Conservation (phyloP, 2,329 filamentous ascomycete genomes). For the Dothideomycetes sp. region DNA sequence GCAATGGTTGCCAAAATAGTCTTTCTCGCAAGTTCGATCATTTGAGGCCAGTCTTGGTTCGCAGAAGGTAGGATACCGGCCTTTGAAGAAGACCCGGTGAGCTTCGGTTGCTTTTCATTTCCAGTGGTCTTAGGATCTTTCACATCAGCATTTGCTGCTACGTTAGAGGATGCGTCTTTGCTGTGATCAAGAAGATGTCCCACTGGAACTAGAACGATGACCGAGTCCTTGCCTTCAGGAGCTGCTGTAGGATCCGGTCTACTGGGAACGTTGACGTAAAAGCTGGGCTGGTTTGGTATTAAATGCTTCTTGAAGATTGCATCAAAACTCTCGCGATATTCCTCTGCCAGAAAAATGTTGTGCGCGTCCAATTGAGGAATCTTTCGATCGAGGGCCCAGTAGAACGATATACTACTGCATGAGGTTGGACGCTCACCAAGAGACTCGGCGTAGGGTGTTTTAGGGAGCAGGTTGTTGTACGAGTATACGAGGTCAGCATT, state of each 20-base stretch:
- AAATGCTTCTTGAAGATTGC: constrained; percentile 60
- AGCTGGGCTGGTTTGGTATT: constrained; percentile 58
- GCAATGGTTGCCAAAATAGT: constrained; percentile 52
- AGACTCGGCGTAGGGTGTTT: constrained; percentile 29
- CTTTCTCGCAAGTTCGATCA: constrained; percentile 47
- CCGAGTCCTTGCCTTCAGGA: constrained; percentile 50
- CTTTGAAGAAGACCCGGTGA: constrained; percentile 15
- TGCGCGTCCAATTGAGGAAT: constrained; percentile 56
- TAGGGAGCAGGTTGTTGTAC: constrained; percentile 57
- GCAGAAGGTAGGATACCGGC: constrained; percentile 29
- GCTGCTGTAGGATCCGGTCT: constrained; percentile 58
- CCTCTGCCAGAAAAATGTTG: constrained; percentile 67
- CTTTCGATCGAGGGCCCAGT: constrained; percentile 54
- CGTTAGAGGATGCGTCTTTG: constrained; percentile 18
- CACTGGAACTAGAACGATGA: constrained; percentile 62
- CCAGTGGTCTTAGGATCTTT: constrained; percentile 6
- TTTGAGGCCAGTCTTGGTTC: constrained; percentile 49
- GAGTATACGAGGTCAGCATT: constrained; percentile 68
- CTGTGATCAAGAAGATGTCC: constrained; percentile 48
- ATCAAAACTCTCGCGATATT: constrained; percentile 64
- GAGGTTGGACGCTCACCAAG: constrained; percentile 45
- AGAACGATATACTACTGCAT: constrained; percentile 66
- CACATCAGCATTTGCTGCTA: neutral
- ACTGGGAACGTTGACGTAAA: constrained; percentile 68
- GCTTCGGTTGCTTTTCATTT: constrained; percentile 12